Conservation (phyloP, 352 stramenopile species). For the Aphanomyces cochlioides region DNA sequence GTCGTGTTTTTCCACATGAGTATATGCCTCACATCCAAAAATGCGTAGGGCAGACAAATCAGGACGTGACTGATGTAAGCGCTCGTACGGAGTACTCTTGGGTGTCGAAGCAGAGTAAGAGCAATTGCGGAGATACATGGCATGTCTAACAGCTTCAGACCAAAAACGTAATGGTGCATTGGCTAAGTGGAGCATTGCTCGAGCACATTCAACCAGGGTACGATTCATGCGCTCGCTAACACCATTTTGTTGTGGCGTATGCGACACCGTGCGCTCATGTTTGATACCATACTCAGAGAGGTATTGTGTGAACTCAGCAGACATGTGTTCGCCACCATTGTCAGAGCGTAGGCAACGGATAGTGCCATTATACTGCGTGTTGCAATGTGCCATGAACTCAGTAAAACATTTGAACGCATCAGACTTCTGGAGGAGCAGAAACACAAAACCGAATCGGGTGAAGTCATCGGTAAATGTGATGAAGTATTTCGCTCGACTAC, state of each 20-base stretch:
- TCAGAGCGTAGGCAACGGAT: background rate
- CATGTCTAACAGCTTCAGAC: constrained; percentile 1
- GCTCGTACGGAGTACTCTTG: background rate
- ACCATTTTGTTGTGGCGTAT: background rate
- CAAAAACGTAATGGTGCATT: constrained; percentile 3
- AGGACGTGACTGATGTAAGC: background rate
- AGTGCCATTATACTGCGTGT: background rate
- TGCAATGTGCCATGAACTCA: constrained; percentile 14
- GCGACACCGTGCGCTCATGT: background rate
- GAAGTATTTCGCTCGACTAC: constrained; percentile 8
- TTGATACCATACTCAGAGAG: background rate
- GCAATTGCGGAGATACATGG: background rate
- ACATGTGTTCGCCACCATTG: constrained; percentile 6
- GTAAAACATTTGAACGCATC: constrained; percentile 27
- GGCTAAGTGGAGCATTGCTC: background rate
- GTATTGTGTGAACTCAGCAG: background rate
- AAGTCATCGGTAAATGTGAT: constrained; percentile 31
- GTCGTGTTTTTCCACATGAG: background rate
- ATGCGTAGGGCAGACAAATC: background rate
- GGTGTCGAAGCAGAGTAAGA: constrained; percentile 4
- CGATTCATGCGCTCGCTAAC: constrained; percentile 8
- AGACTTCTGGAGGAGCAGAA: constrained; percentile 27
- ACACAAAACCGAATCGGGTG: background rate
- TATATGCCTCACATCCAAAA: background rate
- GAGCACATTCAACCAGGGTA: background rate